A percentile compares a stretch with the other conserved stretches of the same genome.
These are phyloP conservation scores for Zea mays DNA, from an alignment of 176 grass and related monocot species.

Conservation along the genomic window Zm-B73-REFERENCE-NAM-5.0 NC_050105.1:101674501-101675000, in stretches of 20 bases:
- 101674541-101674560: background rate
- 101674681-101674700: slow-evolving; percentile 41
- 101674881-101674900: slow-evolving; percentile 48
- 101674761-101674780: slow-evolving; percentile 48
- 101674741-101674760: slow-evolving; percentile 62
- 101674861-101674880: slow-evolving; percentile 30
- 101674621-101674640: slow-evolving; percentile 59
- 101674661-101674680: slow-evolving; percentile 49
- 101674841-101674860: slow-evolving; percentile 46
- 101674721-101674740: slow-evolving; percentile 44
- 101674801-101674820: slow-evolving; percentile 37
- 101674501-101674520: slow-evolving; percentile 44
- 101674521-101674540: slow-evolving; percentile 48
- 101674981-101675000: slow-evolving; percentile 44
- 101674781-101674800: slow-evolving; percentile 64
- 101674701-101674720: slow-evolving; percentile 60
- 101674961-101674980: slow-evolving; percentile 42
- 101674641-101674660: slow-evolving; percentile 52
- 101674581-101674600: slow-evolving; percentile 25
- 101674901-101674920: slow-evolving; percentile 44
- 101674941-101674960: slow-evolving; percentile 55
- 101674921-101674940: slow-evolving; percentile 32
- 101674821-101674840: slow-evolving; percentile 59
- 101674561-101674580: slow-evolving; percentile 57
- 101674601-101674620: slow-evolving; percentile 31